Conservation (phyloP, 1,284 basidiomycete genomes). For the Omphalotus olearius region DNA sequence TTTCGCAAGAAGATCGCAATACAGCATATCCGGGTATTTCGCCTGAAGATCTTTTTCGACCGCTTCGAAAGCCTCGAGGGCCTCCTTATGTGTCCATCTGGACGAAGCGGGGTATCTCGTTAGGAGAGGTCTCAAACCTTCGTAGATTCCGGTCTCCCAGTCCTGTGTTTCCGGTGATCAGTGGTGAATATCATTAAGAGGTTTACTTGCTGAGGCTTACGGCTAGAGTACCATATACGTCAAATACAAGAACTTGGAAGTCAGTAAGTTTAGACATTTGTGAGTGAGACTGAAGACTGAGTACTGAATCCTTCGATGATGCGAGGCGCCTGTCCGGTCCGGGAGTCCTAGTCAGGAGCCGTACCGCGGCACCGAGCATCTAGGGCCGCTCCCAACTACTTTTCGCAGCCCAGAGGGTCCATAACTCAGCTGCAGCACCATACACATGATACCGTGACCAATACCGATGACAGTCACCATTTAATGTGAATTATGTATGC, state of each 20-base stretch:
- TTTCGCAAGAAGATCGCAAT: constrained; percentile 54
- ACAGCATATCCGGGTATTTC: constrained; percentile 54
- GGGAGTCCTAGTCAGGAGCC: too few species aligned
- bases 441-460: too few species aligned
- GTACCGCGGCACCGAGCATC: too few species aligned
- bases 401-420: too few species aligned
- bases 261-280: constrained; percentile 12
- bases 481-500: too few species aligned
- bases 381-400: too few species aligned
- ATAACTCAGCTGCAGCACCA: too few species aligned
- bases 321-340: too few species aligned
- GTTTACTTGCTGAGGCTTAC: neutral
- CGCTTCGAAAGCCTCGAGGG: constrained; percentile 45
- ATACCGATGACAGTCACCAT: too few species aligned
- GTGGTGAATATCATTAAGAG: neutral
- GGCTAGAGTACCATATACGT: constrained; percentile 16
- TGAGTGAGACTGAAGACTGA: too few species aligned
- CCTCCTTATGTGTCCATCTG: constrained; percentile 47
- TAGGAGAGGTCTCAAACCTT: constrained; percentile 49
- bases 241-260: constrained; percentile 15
- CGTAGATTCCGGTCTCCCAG: constrained; percentile 66
- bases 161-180: constrained; percentile 36
- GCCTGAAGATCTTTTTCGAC: constrained; percentile 56
- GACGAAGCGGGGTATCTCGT: constrained; percentile 34
- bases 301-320: too few species aligned